These are phyloP conservation scores for Coniochaeta sp. DNA, from an alignment of 2,329 filamentous ascomycete species.

Conservation along the genomic window DNA sequence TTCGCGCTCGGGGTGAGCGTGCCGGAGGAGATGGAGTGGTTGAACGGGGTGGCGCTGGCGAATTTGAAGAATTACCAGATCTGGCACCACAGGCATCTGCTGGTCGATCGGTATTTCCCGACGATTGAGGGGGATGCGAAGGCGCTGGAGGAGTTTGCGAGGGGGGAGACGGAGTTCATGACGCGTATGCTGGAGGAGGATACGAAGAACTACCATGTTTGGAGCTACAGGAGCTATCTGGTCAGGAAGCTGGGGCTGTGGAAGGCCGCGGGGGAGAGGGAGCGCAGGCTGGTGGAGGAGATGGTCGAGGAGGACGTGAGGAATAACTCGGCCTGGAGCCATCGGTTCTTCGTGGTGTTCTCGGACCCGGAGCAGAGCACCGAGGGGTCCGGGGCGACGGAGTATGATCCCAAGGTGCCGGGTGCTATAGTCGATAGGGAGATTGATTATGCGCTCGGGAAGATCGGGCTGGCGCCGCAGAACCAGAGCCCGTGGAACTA, in stretches of 20 bases:
- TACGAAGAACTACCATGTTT: constrained; percentile 97
- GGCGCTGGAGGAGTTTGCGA: constrained; percentile 22
- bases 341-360: constrained; percentile 91
- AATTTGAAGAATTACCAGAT: constrained; percentile 99
- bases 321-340: constrained; percentile 97
- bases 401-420: constrained; percentile 49
- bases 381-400: constrained; percentile 37
- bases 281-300: constrained; percentile 63
- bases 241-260: constrained; percentile 61
- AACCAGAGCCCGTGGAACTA: constrained; percentile 96
- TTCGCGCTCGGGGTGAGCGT: constrained; percentile 58
- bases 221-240: constrained; percentile 81
- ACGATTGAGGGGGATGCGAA: constrained; percentile 32
- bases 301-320: constrained; percentile 75
- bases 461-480: constrained; percentile 75
- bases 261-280: constrained; percentile 58
- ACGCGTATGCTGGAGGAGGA: constrained; percentile 74
- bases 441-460: constrained; percentile 63
- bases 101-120: constrained; percentile 50
- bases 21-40: constrained; percentile 70
- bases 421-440: constrained; percentile 64
- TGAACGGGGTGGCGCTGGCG: constrained; percentile 73
- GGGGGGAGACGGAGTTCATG: constrained; percentile 69
- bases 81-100: constrained; percentile 69
- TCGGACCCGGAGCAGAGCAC: constrained; percentile 47